Evolutionary conservation across 208 protist genomes (phyloP), one percentile per base, ranked within the genome.

Genomic region (Balamuthia mandrillaris): DNA sequence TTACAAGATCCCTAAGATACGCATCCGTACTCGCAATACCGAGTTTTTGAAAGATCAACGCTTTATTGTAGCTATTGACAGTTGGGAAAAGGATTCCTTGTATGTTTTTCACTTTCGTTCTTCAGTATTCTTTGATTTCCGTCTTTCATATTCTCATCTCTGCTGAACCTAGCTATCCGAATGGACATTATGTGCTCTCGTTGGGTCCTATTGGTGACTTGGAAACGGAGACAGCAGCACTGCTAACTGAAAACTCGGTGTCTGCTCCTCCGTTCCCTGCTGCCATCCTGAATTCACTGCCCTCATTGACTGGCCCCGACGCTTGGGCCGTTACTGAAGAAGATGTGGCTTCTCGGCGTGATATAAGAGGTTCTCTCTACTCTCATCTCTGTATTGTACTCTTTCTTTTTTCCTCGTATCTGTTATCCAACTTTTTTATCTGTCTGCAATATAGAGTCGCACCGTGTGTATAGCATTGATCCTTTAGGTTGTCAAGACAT

Each of bases 391-490:
- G 66, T 41, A 5, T 75, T 78, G 3, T 35, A 35, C 6, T 83
- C 31, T 9, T 74, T 33, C 29, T 82, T 77, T 24, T 42, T 83
- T 0, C 3, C 33, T 2, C 21, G 16, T 31, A 77, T 77, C 75
- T 9, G 21, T 42, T 16, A 42, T 27, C 66, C 27, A 33, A 3
- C 31, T 16, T 42, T 74, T 74, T n/a, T 47, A 52, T 0, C 1
- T 14, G 16, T 51, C 97, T 63, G 66, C 88, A 27, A 68, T 75
- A 27, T 81, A 24, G 90, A 97, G 77, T 49, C 95, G 24, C 95
- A 94, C 63, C 88, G 97, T 47, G 91, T 96, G 29, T 97, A 94
- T 84, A 95, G 84, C 65, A 92, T 99, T 6, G 97, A 98, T 91
- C 97, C 97, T 6, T 87, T 96, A 24, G 96, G 96, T n/a, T 94